These are phyloP conservation scores for Leishmania lainsoni DNA, from an alignment of 208 protist genomes.

Conservation along the genomic window DNA sequence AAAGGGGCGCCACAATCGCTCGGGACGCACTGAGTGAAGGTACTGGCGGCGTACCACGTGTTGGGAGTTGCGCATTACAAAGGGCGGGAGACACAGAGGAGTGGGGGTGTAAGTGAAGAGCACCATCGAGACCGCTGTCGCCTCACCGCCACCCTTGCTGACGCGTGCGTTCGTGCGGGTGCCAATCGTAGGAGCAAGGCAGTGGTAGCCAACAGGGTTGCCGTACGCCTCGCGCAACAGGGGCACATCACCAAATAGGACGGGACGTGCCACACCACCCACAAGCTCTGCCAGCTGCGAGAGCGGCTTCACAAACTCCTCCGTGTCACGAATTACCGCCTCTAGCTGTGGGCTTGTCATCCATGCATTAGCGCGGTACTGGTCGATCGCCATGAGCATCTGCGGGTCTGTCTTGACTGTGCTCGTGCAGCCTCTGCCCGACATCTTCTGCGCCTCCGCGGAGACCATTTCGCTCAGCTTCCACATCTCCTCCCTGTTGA, in stretches of 20 bases:
- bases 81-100: constrained; percentile 46
- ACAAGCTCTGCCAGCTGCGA: constrained; percentile 55
- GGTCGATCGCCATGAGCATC: constrained; percentile 81
- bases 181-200: constrained; percentile 80
- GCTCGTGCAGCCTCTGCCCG: constrained; percentile 55
- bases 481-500: constrained; percentile 75
- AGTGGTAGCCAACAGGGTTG: constrained; percentile 79
- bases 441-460: constrained; percentile 39
- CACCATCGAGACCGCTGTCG: constrained; percentile 66
- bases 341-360: constrained; percentile 73
- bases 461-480: constrained; percentile 64
- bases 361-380: constrained; percentile 85
- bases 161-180: constrained; percentile 62
- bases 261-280: constrained; percentile 66
- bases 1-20: constrained; percentile 56
- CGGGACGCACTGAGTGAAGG: constrained; percentile 41
- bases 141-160: constrained; percentile 13
- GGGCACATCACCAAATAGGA: constrained; percentile 80
- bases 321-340: constrained; percentile 36
- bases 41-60: constrained; percentile 71
- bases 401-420: constrained; percentile 79
- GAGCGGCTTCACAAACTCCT: constrained; percentile 38
- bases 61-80: constrained; percentile 74
- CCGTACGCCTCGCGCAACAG: constrained; percentile 78
- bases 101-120: constrained; percentile 74